These are phyloP conservation scores for Scutellaria baicalensis DNA, from an alignment of 257 asterid genomes.

Conservation along the genomic window DNA sequence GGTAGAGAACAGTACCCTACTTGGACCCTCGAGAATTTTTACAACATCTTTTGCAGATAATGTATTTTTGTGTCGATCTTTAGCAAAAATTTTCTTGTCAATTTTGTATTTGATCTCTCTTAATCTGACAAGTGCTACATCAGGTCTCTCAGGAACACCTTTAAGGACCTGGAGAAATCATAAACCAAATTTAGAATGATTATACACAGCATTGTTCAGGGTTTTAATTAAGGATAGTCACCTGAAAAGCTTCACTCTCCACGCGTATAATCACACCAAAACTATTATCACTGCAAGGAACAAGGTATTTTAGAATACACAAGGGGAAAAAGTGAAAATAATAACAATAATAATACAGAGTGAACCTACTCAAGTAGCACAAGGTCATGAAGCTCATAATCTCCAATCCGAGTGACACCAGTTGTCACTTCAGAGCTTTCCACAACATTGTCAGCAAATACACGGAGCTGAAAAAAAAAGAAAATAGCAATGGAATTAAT, in stretches of 20 bases:
- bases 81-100: slow-evolving; percentile 57
- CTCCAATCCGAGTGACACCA: slow-evolving; percentile 82
- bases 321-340: background rate
- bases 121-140: slow-evolving; percentile 80
- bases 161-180: slow-evolving; percentile 63
- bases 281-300: slow-evolving; percentile 72
- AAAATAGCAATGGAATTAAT: background rate
- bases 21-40: slow-evolving; percentile 87
- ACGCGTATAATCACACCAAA: slow-evolving; percentile 94
- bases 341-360: background rate
- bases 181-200: slow-evolving; percentile 16
- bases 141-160: slow-evolving; percentile 92
- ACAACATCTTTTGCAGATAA: slow-evolving; percentile 84
- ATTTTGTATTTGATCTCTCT: slow-evolving; percentile 85
- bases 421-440: slow-evolving; percentile 97
- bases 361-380: slow-evolving; percentile 68
- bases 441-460: slow-evolving; percentile 89
- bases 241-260: slow-evolving; percentile 97
- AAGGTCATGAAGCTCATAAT: slow-evolving; percentile 95
- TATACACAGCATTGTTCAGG: background rate
- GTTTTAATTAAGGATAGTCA: slow-evolving; percentile 12
- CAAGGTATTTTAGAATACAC: background rate
- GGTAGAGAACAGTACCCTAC: slow-evolving; percentile 44
- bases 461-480: slow-evolving; percentile 56
- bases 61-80: slow-evolving; percentile 64